Evolutionary conservation across 1,284 basidiomycete genomes (phyloP).

Genomic region (Tremellales sp.): DNA sequence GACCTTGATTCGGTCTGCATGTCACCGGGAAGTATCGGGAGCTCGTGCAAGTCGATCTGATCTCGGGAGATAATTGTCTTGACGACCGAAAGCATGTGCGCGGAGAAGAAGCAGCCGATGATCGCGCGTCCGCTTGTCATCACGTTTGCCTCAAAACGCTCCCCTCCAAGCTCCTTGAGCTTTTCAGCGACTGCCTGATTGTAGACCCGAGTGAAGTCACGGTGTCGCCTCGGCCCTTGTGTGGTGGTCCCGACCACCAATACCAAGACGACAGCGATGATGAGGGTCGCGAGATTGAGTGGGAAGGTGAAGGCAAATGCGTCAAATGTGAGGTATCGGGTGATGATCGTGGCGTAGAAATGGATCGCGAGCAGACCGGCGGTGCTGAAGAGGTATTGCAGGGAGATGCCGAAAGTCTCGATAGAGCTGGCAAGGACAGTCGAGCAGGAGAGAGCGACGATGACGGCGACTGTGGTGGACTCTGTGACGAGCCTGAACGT

Average conservation of each 20-base stretch:
- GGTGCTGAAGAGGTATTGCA: slow-evolving; percentile 16
- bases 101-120: slow-evolving; percentile 62
- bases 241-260: slow-evolving; percentile 14
- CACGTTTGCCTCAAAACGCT: neutral
- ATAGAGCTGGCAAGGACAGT: slow-evolving; percentile 19
- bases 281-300: neutral
- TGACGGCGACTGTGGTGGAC: too few relatives aligned
- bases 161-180: slow-evolving; percentile 2
- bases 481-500: too few relatives aligned
- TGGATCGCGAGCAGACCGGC: slow-evolving; percentile 1
- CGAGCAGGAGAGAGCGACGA: too few relatives aligned
- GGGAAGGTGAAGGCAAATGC: neutral
- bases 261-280: too few relatives aligned
- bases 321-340: neutral
- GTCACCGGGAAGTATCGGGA: slow-evolving; percentile 66
- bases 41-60: slow-evolving; percentile 72
- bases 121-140: slow-evolving; percentile 45
- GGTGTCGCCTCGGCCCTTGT: slow-evolving; percentile 13
- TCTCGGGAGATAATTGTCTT: slow-evolving; percentile 66
- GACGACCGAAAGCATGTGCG: slow-evolving; percentile 73
- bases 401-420: slow-evolving; percentile 6
- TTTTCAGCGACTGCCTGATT: slow-evolving; percentile 17
- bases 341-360: neutral
- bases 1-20: too few relatives aligned
- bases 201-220: slow-evolving; percentile 24